Base-by-base conservation (phyloP, 2,329 filamentous ascomycete genomes). In the Macrophomina pseudophaseolina region DNA sequence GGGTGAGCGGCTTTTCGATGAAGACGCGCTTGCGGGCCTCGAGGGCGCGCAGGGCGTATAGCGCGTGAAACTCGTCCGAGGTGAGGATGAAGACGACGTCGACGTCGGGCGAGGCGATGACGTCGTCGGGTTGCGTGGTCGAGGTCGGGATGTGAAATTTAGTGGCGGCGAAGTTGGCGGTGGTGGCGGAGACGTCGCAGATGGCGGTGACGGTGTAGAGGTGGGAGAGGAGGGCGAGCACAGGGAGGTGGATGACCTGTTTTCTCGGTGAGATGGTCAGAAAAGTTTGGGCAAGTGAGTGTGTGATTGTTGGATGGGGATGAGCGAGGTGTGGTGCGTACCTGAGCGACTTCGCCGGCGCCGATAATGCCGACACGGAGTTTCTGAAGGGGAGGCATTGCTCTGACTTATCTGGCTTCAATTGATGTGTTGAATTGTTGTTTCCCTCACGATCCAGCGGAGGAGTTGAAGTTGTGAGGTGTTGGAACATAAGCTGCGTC, bases 1-100 rank as follows among this genome's bases (percentile, higher is more conserved):
- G 71, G 0, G 85, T 80, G 1, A 87, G 71, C 0, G 88, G 87
- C 66, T 88, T 88, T 72, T 90, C 87, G 4, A 90, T 76, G 67
- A 90, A 80, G 11, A 84, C 83, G 68, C 85, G 78, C 72, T 90
- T 90, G 64, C 82, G 80, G 16, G 83, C 74, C 64, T 83, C 68
- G 1, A 90, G 77, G 0, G 86, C 86, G 0, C 82, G 71, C 32
- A 88, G 77, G 2, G 80, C 81, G 66, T 87, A 82, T 4, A 75
- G 68, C n/a, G 80, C 81, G 72, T 89, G 88, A 68, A 81, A 86
- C 28, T 84, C 85, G 68, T 88, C 83, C 3, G 81, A 76, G 38
- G 79, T 86, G 38, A 79, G 78, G 64, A 88, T 79, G 68, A 89
- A 77, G 33, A 89, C 84, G 4, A 87, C 76, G 65, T 88, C 83